A percentile compares a stretch with the other conserved stretches of the same genome.
These are phyloP conservation scores for Venturia asperata DNA, from an alignment of 2,329 filamentous ascomycete species.

Conservation along the genomic window DNA sequence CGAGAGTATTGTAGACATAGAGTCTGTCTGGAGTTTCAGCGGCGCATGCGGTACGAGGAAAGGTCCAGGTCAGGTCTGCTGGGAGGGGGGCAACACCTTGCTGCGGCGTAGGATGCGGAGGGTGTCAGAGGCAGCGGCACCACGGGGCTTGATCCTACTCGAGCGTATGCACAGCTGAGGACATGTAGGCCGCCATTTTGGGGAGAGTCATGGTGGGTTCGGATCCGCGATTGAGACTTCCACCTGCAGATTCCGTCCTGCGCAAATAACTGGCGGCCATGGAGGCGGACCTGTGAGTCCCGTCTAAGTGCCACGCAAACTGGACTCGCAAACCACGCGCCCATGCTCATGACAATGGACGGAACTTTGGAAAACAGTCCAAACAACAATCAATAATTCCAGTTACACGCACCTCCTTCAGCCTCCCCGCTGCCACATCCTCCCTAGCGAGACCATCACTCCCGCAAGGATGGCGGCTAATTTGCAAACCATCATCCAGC, in stretches of 20 bases:
- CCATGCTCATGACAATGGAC: too few relatives aligned
- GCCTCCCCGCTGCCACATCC: constrained; percentile 16
- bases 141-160: not conserved
- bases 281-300: not conserved
- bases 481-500: constrained; percentile 62
- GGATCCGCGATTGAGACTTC: not conserved
- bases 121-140: not conserved
- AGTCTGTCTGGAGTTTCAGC: not conserved
- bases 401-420: constrained; percentile 21
- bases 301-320: not conserved
- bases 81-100: not conserved
- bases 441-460: not conserved
- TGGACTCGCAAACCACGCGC: too few relatives aligned
- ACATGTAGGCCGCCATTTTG: not conserved
- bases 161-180: not conserved
- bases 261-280: too few relatives aligned
- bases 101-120: constrained; percentile 7
- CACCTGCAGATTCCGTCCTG: too few relatives aligned
- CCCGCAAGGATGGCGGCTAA: constrained; percentile 49
- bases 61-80: not conserved
- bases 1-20: not conserved
- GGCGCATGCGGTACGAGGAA: not conserved
- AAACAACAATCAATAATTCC: constrained; percentile 18
- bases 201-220: not conserved
- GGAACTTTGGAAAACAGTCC: not conserved